A percentile compares a stretch with the other conserved stretches of the same genome.
phyloP scores from a whole-genome alignment of 306 rosid species.

The Ormosia emarginata region DNA sequence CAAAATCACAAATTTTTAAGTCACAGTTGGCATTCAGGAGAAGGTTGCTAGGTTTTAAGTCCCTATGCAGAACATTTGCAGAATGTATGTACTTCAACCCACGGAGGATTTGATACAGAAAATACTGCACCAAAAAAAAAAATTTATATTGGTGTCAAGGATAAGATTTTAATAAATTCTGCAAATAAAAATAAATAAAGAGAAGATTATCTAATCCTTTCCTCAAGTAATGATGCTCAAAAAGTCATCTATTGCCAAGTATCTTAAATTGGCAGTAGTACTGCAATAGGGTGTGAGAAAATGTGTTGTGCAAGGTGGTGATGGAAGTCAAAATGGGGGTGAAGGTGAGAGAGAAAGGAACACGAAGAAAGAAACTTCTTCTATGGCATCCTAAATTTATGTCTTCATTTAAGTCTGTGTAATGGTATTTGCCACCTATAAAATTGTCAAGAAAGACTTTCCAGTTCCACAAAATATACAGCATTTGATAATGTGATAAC shows the following conservation, averaged over 20 bases:
- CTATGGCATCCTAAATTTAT: not conserved
- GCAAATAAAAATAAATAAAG: not conserved
- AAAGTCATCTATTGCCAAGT: not conserved
- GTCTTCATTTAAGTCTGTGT: not conserved
- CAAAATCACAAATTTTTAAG: slow-evolving; percentile 94
- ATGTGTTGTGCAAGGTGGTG: not conserved
- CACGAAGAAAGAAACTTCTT: not conserved
- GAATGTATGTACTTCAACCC: slow-evolving; percentile 98
- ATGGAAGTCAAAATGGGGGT: not conserved
- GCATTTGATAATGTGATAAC: not conserved
- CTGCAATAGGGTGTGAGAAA: not conserved
- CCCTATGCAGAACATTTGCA: slow-evolving; percentile 94
- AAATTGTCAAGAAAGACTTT: not conserved
- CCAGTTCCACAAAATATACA: not conserved
- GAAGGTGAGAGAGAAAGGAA: not conserved
- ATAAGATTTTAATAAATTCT: not conserved
- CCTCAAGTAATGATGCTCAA: not conserved
- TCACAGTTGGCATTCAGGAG: slow-evolving; percentile 93
- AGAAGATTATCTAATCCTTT: not conserved
- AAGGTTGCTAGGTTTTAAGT: slow-evolving; percentile 94
- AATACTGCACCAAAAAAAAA: slow-evolving; percentile 56
- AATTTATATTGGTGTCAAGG: not conserved
- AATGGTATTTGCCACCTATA: not conserved
- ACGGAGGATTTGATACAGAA: slow-evolving; percentile 92
- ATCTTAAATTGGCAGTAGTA: not conserved